phyloP scores from a whole-genome alignment of 331 rosid species.

The Stylosanthes scabra region DNA sequence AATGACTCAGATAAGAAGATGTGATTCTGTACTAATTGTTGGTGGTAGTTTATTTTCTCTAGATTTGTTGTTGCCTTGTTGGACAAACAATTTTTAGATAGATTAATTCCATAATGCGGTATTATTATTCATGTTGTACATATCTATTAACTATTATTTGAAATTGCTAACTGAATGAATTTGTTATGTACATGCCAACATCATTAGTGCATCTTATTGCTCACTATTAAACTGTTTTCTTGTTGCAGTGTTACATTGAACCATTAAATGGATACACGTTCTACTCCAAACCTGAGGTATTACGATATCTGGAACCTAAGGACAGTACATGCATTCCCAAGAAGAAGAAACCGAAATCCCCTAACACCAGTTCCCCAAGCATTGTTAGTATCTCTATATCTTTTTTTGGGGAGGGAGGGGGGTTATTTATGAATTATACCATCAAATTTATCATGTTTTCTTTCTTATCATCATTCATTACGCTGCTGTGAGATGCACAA shows the following conservation, averaged over 20 bases:
- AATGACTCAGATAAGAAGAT: background rate
- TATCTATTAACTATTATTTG: background rate
- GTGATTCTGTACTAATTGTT: conserved; percentile 26
- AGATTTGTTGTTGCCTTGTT: background rate
- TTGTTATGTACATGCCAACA: conserved; percentile 5
- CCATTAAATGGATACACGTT: conserved; percentile 63
- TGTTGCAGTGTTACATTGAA: conserved; percentile 78
- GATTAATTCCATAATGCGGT: background rate
- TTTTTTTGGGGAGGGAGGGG: background rate
- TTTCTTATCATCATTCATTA: conserved; percentile 23
- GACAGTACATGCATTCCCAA: conserved; percentile 40
- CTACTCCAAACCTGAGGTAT: conserved; percentile 89
- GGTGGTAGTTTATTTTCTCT: conserved; percentile 27
- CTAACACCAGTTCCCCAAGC: conserved; percentile 42
- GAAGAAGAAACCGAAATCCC: conserved; percentile 41
- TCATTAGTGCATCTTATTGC: conserved; percentile 21
- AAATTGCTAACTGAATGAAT: conserved; percentile 7
- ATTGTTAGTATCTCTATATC: conserved; percentile 51
- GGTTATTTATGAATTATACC: conserved; percentile 23
- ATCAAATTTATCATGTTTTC: conserved; percentile 22
- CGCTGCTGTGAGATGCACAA: conserved; percentile 4
- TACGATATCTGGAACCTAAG: conserved; percentile 68
- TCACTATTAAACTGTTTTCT: conserved; percentile 27
- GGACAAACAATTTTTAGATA: background rate
- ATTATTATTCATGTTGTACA: conserved; percentile 11